Evolutionary conservation across 768 basidiomycete genomes (phyloP).

Genomic region (Boletus tylopilopsis): DNA sequence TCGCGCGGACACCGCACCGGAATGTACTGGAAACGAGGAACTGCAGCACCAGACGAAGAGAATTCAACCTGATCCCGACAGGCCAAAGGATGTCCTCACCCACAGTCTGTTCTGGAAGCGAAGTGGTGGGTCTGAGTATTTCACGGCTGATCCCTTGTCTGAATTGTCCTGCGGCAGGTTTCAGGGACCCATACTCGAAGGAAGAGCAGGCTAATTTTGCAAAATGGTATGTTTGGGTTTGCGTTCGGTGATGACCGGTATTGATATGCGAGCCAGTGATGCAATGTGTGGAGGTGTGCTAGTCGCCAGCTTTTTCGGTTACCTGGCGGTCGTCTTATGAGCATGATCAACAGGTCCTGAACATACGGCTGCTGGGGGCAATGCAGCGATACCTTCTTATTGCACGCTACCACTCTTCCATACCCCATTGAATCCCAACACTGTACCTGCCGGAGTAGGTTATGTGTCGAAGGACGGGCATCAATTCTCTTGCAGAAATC

Average conservation of each 20-base stretch:
- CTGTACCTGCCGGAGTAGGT: constrained; percentile 32
- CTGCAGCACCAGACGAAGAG: constrained; percentile 42
- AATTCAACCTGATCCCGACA: constrained; percentile 44
- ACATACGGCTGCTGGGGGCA: constrained; percentile 38
- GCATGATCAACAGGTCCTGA: constrained; percentile 41
- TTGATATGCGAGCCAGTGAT: constrained; percentile 33
- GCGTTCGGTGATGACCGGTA: neutral
- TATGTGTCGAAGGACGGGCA: constrained; percentile 59
- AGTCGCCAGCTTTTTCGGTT: neutral
- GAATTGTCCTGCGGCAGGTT: constrained; percentile 42
- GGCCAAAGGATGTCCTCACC: constrained; percentile 50
- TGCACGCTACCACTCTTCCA: constrained; percentile 57
- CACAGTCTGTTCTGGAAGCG: constrained; percentile 56
- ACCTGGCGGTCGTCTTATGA: neutral
- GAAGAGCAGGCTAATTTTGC: constrained; percentile 52
- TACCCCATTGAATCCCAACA: constrained; percentile 28
- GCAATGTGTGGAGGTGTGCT: constrained; percentile 47
- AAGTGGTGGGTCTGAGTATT: constrained; percentile 46
- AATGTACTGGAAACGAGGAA: constrained; percentile 41
- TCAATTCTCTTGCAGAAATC: constrained; percentile 50
- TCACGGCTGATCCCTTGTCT: constrained; percentile 24
- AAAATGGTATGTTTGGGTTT: constrained; percentile 42
- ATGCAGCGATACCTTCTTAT: constrained; percentile 46
- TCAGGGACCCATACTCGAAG: constrained; percentile 62
- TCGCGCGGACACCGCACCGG: constrained; percentile 34